A percentile compares a stretch with the other conserved stretches of the same genome.
These are phyloP conservation scores for Penicillium goetzii DNA, from an alignment of 495 filamentous ascomycete genomes.

Conservation along the genomic window DNA sequence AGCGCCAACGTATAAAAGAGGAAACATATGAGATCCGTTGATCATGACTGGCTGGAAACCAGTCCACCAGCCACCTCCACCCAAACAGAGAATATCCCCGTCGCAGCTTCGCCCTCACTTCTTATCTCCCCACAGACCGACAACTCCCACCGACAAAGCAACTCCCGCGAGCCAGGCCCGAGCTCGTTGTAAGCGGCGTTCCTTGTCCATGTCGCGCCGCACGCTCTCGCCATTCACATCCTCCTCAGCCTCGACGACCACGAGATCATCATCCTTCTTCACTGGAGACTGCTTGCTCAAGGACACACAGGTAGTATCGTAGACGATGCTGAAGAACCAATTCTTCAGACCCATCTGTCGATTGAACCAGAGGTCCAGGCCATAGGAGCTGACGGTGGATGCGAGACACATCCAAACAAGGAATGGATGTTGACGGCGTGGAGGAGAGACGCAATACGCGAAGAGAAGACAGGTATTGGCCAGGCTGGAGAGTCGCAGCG, in stretches of 20 bases:
- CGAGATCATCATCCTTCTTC: slow-evolving; percentile 69
- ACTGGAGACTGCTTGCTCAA: slow-evolving; percentile 33
- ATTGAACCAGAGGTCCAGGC: slow-evolving; percentile 59
- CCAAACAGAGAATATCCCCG: not conserved
- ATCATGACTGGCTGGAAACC: not conserved
- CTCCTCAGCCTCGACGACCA: slow-evolving; percentile 59
- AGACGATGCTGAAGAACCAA: slow-evolving; percentile 31
- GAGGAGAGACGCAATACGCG: slow-evolving; percentile 73
- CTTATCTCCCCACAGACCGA: slow-evolving; percentile 91
- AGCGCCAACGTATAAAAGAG: not conserved
- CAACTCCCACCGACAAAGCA: slow-evolving; percentile 73
- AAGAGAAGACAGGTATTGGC: slow-evolving; percentile 67
- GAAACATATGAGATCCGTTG: not conserved
- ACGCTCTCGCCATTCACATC: slow-evolving; percentile 82
- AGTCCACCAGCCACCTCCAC: slow-evolving; percentile 1
- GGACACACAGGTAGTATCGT: slow-evolving; percentile 34
- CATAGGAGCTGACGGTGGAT: slow-evolving; percentile 58
- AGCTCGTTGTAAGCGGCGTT: slow-evolving; percentile 62
- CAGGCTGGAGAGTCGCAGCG: slow-evolving; percentile 62
- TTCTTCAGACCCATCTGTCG: slow-evolving; percentile 37
- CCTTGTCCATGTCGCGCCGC: slow-evolving; percentile 66
- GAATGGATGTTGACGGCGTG: slow-evolving; percentile 76
- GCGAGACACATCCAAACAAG: slow-evolving; percentile 73
- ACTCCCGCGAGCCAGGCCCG: slow-evolving; percentile 64
- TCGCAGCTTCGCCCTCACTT: slow-evolving; percentile 12